These are phyloP conservation scores for Polyporus tsugae DNA, from an alignment of 1,284 basidiomycete species.

Conservation along the genomic window DNA sequence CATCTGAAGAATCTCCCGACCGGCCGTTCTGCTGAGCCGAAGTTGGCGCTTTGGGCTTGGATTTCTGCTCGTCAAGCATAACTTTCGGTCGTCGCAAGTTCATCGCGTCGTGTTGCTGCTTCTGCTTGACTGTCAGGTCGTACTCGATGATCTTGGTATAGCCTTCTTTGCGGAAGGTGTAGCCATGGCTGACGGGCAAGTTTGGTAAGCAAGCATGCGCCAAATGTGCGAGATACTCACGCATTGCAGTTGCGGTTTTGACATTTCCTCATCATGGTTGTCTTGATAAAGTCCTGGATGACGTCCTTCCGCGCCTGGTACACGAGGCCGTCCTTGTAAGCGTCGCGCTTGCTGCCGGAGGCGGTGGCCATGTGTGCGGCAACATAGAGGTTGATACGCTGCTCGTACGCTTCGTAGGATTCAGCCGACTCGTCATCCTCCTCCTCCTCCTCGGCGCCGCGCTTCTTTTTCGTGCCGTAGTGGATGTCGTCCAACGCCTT, in stretches of 20 bases:
- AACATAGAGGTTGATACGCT: constrained; percentile 80
- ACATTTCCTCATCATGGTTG: constrained; percentile 77
- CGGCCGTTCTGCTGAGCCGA: constrained; percentile 8
- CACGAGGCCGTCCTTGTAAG: constrained; percentile 90
- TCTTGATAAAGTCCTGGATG: constrained; percentile 86
- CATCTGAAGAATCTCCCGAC: constrained; percentile 49
- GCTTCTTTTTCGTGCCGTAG: constrained; percentile 44
- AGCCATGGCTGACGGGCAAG: constrained; percentile 66
- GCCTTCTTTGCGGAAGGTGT: constrained; percentile 94
- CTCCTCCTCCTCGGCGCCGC: constrained; percentile 53
- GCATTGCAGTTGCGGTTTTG: constrained; percentile 79
- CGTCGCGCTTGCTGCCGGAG: constrained; percentile 72
- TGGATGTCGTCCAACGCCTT: constrained; percentile 76
- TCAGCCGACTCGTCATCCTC: constrained; percentile 57
- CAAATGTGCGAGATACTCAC: constrained; percentile 58
- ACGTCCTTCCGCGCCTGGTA: constrained; percentile 89
- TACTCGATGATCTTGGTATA: constrained; percentile 96
- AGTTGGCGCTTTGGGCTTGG: constrained; percentile 34
- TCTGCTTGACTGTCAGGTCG: constrained; percentile 86
- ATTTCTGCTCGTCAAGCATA: constrained; percentile 59
- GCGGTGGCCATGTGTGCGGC: constrained; percentile 67
- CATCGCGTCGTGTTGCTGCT: constrained; percentile 63
- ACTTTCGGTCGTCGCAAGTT: constrained; percentile 78
- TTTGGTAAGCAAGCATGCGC: background rate
- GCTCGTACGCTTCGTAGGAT: constrained; percentile 71